Base-by-base conservation (phyloP, 2,329 filamentous ascomycete genomes). In the Dactylonectria estremocensis region DNA sequence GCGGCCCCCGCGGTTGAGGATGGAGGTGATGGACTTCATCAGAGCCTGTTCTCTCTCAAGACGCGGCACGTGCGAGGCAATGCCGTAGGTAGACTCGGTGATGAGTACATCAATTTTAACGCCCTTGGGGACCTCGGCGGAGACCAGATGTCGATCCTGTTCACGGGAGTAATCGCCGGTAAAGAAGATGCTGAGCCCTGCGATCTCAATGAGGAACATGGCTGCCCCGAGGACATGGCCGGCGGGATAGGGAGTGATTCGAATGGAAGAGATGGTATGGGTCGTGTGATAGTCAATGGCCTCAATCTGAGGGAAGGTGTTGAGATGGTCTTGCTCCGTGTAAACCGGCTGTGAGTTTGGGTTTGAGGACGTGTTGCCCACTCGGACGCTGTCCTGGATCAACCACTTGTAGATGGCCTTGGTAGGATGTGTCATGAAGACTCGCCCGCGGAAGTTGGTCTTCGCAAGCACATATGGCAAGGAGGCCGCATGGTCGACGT, bases 351-450 rank as follows among this genome's bases (percentile, higher is more conserved):
- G 88, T 76, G 93, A 86, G 0, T 85, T 86, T 61, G 86, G 83
- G 71, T 89, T 89, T 10, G 89, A 90, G 2, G 89, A 90, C 5
- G 88, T 91, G 77, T 91, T 93, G 79, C 92, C 92, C 33, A 99
- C 95, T 66, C 96, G 92, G 50, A 99, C 94, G 73, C 95, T 97
- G 82, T 99, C 96, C 81, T 97, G 95, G 70, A 98, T 98, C 58
- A 98, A 90, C 95, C 96, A 98, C 83, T 98, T 98, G 88, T 99
- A 99, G 80, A 99, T 99, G 75, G 96, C 96, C 82, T 99, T 98
- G 53, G 96, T 99, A 2, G 96, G 95, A 85, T 99, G 96, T 58
- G 96, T 99, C 95, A 98, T 99, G 85, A 98, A 98, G 68, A 98
- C 95, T 22, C 95, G 91, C 55, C 96, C 96, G 72, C 93, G 92